Conservation (phyloP, 2,329 filamentous ascomycete species). For the Byssoonygena ceratinophila region DNA sequence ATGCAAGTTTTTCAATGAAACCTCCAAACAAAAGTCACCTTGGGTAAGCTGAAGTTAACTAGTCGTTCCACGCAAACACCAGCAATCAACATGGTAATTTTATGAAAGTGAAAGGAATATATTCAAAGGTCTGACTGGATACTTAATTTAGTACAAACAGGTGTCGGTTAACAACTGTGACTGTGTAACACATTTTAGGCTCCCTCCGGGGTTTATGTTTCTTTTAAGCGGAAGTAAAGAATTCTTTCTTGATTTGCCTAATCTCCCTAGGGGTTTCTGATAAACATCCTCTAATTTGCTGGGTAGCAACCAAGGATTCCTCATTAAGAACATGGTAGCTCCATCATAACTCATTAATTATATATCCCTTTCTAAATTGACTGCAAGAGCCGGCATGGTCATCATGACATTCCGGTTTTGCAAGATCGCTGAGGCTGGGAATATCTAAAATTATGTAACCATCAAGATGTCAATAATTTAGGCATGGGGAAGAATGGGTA, state of each 20-base stretch:
- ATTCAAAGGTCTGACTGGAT: not conserved
- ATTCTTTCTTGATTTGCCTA: not conserved
- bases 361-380: too few species aligned
- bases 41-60: not conserved
- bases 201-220: not conserved
- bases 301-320: not conserved
- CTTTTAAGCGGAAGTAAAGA: not conserved
- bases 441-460: too few species aligned
- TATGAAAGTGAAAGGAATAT: not conserved
- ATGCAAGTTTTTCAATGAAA: slow-evolving; percentile 1
- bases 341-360: too few species aligned
- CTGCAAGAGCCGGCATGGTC: too few species aligned
- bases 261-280: not conserved
- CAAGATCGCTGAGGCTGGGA: too few species aligned
- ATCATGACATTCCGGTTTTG: too few species aligned
- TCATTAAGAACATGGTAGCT: too few species aligned
- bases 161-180: too few species aligned
- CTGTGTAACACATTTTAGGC: too few species aligned
- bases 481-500: too few species aligned
- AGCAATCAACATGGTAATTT: not conserved
- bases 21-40: slow-evolving; percentile 4
- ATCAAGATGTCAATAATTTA: too few species aligned
- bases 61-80: not conserved
- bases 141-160: not conserved
- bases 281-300: not conserved